Base-by-base conservation (phyloP, 306 rosid genomes). In the Pterocarpus macrocarpus region DNA sequence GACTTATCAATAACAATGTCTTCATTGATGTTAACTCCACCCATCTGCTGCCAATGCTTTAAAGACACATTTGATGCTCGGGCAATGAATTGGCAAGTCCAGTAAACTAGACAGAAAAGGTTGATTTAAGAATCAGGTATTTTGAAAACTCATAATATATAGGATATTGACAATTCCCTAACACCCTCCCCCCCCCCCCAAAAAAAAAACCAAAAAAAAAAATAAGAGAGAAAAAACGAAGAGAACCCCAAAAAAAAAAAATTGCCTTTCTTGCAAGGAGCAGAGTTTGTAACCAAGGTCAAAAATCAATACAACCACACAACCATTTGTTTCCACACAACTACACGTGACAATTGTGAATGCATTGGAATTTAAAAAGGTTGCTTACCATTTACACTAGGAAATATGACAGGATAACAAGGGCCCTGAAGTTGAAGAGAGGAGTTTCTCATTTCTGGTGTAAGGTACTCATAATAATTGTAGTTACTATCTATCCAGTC, bases 391-490 rank as follows among this genome's bases (percentile, higher is more conserved):
- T 96, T 96, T 79, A 96, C 92, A 84, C 94, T 96, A 3, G 99
- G 99, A 88, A 90, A 96, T 86, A 96, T 86, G 91, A 96, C 87
- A 59, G 99, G 99, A 84, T 96, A 96, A 85, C 99, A 96, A 63
- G 99, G 99, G 49, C 99, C 99, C 89, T 90, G 99, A 85, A 96
- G 99, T 82, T 92, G 95, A 83, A 96, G 92, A 81, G 99, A 93
- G 50, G 89, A 78, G 84, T 96, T 96, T 76, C 97, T 94, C 99
- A 92, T 90, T 84, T 93, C 97, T 2, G 97, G 99, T 0, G 98
- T 89, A 69, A 96, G 99, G 75, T 93, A 90, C 92, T 93, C 97
- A 73, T 69, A 96, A 80, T 96, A 96, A 84, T 96, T 91, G 17
- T 92, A 95, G 83, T 88, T 89, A 81, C 92, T 75, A 55, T 90